A percentile compares a stretch with the other conserved stretches of the same genome.
Evolutionary conservation across 2,329 filamentous ascomycete species (phyloP).

Genomic region (Chrysoporthe deuterocubensis): DNA sequence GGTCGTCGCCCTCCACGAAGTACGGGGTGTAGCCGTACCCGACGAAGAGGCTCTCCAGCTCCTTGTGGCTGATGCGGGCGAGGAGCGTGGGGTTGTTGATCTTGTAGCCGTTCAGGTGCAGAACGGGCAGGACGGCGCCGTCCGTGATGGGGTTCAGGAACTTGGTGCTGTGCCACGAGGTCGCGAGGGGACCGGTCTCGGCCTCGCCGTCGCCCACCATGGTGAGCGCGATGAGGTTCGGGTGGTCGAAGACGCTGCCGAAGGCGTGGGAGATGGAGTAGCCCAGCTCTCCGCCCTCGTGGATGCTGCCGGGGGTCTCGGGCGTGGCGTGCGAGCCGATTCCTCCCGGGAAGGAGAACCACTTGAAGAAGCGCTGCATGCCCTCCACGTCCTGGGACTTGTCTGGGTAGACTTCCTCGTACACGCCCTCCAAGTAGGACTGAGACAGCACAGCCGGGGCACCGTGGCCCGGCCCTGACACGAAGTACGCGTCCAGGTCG

Average conservation of each 20-base stretch:
- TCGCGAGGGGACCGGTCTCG: constrained; percentile 80
- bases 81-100: constrained; percentile 81
- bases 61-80: constrained; percentile 73
- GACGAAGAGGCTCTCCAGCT: constrained; percentile 69
- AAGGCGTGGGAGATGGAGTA: constrained; percentile 82
- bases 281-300: constrained; percentile 82
- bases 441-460: constrained; percentile 77
- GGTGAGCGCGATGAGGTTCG: constrained; percentile 73
- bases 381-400: constrained; percentile 71
- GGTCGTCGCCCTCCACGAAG: constrained; percentile 77
- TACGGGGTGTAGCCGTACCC: constrained; percentile 82
- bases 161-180: constrained; percentile 82
- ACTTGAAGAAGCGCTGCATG: constrained; percentile 78
- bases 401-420: constrained; percentile 77
- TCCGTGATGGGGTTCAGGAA: constrained; percentile 80
- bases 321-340: constrained; percentile 79
- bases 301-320: constrained; percentile 76
- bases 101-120: constrained; percentile 84
- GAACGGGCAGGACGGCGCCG: constrained; percentile 75
- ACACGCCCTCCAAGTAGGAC: constrained; percentile 77
- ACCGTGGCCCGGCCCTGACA: constrained; percentile 78
- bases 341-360: constrained; percentile 81
- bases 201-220: constrained; percentile 82
- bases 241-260: constrained; percentile 75
- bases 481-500: constrained; percentile 71